These are phyloP conservation scores for Rhizopus sp. DNA, from an alignment of 371 early-diverging fungal species.

Conservation along the genomic window DNA sequence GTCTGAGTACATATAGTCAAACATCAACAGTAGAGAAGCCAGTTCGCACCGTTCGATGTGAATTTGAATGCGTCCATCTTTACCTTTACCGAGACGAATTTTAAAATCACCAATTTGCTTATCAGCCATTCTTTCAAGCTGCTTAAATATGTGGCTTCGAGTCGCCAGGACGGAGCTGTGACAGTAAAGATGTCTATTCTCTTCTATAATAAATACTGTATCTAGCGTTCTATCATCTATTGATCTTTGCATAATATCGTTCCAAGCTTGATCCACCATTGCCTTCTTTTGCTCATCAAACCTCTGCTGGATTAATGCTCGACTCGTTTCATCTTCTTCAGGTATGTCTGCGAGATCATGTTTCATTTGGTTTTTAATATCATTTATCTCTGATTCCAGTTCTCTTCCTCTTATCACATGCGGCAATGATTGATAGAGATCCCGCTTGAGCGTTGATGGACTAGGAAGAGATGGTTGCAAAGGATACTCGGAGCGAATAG, in stretches of 20 bases:
- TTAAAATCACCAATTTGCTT: background rate
- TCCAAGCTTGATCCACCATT: constrained; percentile 22
- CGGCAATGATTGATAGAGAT: constrained; percentile 43
- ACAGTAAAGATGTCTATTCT: constrained; percentile 42
- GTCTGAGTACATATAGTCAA: constrained; percentile 46
- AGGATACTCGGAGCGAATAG: constrained; percentile 50
- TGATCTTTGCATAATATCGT: constrained; percentile 8
- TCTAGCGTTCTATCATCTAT: constrained; percentile 32
- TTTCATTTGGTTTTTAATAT: background rate
- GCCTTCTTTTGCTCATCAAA: constrained; percentile 8
- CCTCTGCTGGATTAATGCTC: background rate
- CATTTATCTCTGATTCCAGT: constrained; percentile 8
- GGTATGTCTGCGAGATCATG: background rate
- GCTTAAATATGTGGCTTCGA: constrained; percentile 29
- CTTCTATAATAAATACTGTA: constrained; percentile 36
- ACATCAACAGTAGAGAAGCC: constrained; percentile 26
- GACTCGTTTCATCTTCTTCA: constrained; percentile 1
- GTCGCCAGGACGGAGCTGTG: constrained; percentile 38
- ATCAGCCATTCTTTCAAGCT: constrained; percentile 12
- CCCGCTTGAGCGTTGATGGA: constrained; percentile 29
- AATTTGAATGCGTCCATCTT: constrained; percentile 15
- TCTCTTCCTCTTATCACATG: constrained; percentile 15
- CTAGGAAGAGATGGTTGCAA: background rate
- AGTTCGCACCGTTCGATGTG: constrained; percentile 20
- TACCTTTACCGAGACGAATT: background rate